Evolutionary conservation across 2,329 filamentous ascomycete species (phyloP), one percentile per base, ranked within the genome.

Genomic region (Allantophomopsis cytisporea): DNA sequence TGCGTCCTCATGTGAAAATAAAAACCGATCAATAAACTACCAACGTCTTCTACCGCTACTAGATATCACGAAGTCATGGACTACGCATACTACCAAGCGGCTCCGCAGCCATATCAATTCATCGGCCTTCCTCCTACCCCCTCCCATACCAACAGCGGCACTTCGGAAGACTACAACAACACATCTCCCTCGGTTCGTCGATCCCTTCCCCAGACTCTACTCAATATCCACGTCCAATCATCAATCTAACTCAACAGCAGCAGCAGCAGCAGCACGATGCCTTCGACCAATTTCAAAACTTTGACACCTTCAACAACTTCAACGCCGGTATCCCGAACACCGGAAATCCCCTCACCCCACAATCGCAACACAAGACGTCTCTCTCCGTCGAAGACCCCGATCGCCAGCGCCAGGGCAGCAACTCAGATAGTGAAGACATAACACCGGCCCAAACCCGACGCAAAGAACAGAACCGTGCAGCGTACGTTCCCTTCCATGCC

Each of bases 391-490:
- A 11, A 38, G 23, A 48, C 7, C 30, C 37, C 13, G n/a, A 30
- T n/a, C 23, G 16, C 20, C 54, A 58, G 31, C 39, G 48, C 12
- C 53, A 52, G 17, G 51, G 50, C 20, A 63, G 65, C 36, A 67
- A 54, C 34, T 56, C 53, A 36, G 54, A 56, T 33, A 53, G 55
- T 31, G 69, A 75, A 47, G 71, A 74, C 49, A 55, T 65, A 54
- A 68, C 62, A n/a, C 68, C 68, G 2, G 66, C 69, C 39, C 68
- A 73, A 51, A 66, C 63, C 39, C 73, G 75, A 50, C 66, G 80
- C 47, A 83, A 84, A 57, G 78, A 75, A 37, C 80, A 84, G 54
- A 84, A 83, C 47, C 62, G 80, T 52, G 79, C 79, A 58, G 80
- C 80, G 79, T 83, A 73, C 58, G 76, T 63, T 35, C 37, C 14